Base-by-base conservation (phyloP, 139 green algal genomes). In the Haematococcus lacustris region DNA sequence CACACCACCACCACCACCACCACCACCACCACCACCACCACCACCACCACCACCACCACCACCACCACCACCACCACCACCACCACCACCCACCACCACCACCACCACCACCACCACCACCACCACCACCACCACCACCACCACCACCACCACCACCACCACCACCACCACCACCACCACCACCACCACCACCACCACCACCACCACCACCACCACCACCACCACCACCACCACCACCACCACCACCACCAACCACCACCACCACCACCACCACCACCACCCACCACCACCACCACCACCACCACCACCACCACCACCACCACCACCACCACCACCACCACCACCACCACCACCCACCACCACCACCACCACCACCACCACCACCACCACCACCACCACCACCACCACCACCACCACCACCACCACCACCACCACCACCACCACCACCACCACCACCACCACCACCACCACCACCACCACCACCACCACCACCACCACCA, bases 321-420 rank as follows among this genome's bases (percentile, higher is more conserved):
- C 60, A 66, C 26, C 60, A 66, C 60, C 60, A 66, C n/a, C 60
- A 66, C 60, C 60, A 66, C n/a, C 60, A 66, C 60, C 60, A 66
- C n/a, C 60, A 66, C 60, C n/a, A n/a, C n/a, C n/a, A n/a, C n/a
- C n/a, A n/a, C n/a, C n/a, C n/a, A n/a, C n/a, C n/a, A n/a, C n/a
- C 60, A 66, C n/a, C 60, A 66, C n/a, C n/a, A 66, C n/a, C 60
- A 66, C 60, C 60, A 66, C n/a, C 60, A 66, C n/a, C n/a, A 66
- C n/a, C 60, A 66, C 60, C 60, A 66, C n/a, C 60, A 66, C n/a
- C n/a, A 66, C n/a, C 60, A 66, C 60, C 60, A 66, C n/a, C 60
- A 66, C n/a, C n/a, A 66, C n/a, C 60, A 66, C 60, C 60, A 66
- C n/a, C 60, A 66, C 60, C 60, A 66, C 32, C 60, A 66, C 26